These are phyloP conservation scores for Daldinia sp. DNA, from an alignment of 2,329 filamentous ascomycete genomes.

Conservation along the genomic window DNA sequence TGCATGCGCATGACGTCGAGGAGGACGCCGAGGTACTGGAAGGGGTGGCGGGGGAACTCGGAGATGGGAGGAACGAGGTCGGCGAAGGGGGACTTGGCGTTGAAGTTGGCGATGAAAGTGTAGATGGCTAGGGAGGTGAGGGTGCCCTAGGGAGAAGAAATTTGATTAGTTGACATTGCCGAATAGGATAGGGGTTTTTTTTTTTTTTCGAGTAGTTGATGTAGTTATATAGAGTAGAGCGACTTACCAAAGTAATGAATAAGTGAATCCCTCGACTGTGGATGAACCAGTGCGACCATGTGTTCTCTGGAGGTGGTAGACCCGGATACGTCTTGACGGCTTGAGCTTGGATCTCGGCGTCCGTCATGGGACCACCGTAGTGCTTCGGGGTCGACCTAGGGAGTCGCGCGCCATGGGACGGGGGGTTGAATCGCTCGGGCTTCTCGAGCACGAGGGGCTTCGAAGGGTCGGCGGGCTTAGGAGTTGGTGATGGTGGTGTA, in stretches of 20 bases:
- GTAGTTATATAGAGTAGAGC: neutral
- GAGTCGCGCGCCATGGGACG: constrained; percentile 83
- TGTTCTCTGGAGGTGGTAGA: constrained; percentile 86
- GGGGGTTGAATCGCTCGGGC: constrained; percentile 89
- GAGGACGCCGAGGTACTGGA: constrained; percentile 73
- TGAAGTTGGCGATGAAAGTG: constrained; percentile 84
- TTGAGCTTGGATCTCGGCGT: constrained; percentile 75
- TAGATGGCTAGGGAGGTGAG: constrained; percentile 76
- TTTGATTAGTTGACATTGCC: constrained; percentile 9
- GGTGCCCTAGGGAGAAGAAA: constrained; percentile 63
- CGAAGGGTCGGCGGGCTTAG: constrained; percentile 47
- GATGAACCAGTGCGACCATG: constrained; percentile 86
- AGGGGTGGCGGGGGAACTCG: constrained; percentile 76
- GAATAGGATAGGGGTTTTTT: no score
- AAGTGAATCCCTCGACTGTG: constrained; percentile 81
- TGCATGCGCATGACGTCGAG: constrained; percentile 82
- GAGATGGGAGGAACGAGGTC: constrained; percentile 80
- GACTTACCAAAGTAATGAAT: constrained; percentile 82
- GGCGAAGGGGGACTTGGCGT: constrained; percentile 80
- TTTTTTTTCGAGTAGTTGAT: neutral
- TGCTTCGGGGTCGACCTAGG: constrained; percentile 67
- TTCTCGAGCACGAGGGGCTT: constrained; percentile 83
- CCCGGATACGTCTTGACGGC: constrained; percentile 82
- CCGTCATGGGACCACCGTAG: constrained; percentile 79
- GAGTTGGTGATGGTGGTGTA: constrained; percentile 2